Conservation (phyloP, 176 grass and related monocot genomes). For the Eleusine indica region DNA sequence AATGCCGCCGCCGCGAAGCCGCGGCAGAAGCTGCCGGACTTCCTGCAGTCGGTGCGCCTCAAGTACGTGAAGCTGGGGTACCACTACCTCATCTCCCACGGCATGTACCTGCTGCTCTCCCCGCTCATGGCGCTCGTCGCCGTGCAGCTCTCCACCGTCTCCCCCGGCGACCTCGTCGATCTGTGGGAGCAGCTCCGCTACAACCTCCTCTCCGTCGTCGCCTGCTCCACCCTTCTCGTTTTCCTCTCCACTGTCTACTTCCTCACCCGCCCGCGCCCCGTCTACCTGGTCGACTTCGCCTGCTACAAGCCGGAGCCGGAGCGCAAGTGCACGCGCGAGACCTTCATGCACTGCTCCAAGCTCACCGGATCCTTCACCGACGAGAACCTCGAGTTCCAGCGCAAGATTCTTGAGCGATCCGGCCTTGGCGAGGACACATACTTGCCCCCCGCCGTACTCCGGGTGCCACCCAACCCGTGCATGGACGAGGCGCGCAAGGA, state of each 20-base stretch:
- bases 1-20: slow-evolving; percentile 27
- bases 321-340: slow-evolving; percentile 80
- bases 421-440: slow-evolving; percentile 87
- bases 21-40: slow-evolving; percentile 68
- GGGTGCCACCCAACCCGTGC: slow-evolving; percentile 75
- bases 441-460: slow-evolving; percentile 75
- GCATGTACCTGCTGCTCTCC: slow-evolving; percentile 83
- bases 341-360: slow-evolving; percentile 74
- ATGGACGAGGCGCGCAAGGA: slow-evolving; percentile 91
- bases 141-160: slow-evolving; percentile 80
- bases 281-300: slow-evolving; percentile 89
- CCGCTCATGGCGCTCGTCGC: slow-evolving; percentile 72
- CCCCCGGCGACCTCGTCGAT: slow-evolving; percentile 54
- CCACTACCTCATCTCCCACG: slow-evolving; percentile 95
- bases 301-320: slow-evolving; percentile 88
- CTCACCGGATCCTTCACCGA: slow-evolving; percentile 71
- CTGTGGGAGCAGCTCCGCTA: slow-evolving; percentile 79
- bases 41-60: slow-evolving; percentile 91
- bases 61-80: slow-evolving; percentile 98
- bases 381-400: slow-evolving; percentile 87
- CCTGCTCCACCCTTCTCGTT: slow-evolving; percentile 87
- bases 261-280: slow-evolving; percentile 80
- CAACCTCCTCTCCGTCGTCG: slow-evolving; percentile 72
- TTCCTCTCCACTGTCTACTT: slow-evolving; percentile 97
- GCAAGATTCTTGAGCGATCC: slow-evolving; percentile 88